Evolutionary conservation across 139 green algal genomes (phyloP).

Genomic region (Choricystis sp.): DNA sequence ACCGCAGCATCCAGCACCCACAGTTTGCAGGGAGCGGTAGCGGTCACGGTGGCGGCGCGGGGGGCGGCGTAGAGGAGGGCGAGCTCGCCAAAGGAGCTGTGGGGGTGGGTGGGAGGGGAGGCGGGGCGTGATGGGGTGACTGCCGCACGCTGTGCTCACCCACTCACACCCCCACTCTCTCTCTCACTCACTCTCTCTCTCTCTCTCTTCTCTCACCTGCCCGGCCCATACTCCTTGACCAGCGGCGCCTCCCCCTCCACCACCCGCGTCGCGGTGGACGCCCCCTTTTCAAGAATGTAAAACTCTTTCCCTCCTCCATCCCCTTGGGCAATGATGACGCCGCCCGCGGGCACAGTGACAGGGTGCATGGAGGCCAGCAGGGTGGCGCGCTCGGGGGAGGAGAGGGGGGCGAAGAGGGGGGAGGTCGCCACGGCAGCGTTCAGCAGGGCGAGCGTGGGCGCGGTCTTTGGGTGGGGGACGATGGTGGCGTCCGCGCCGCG

Average conservation of each 20-base stretch:
- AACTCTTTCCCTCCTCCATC: constrained; percentile 37
- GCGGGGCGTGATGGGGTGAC: not conserved
- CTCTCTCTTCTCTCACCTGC: not conserved
- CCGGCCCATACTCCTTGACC: not conserved
- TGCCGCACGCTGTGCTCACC: not conserved
- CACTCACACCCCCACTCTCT: not conserved
- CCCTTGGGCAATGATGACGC: constrained; percentile 15
- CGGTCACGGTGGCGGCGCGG: constrained; percentile 67
- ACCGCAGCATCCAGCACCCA: constrained; percentile 69
- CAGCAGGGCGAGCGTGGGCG: not conserved
- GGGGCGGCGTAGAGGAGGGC: constrained; percentile 79
- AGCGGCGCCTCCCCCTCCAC: constrained; percentile 1
- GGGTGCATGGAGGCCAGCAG: not conserved
- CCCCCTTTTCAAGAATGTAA: constrained; percentile 48
- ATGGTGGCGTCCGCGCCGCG: not conserved
- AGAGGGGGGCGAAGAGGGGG: not conserved
- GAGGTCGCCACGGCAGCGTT: not conserved
- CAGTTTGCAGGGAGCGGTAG: constrained; percentile 36
- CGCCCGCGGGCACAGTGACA: not conserved
- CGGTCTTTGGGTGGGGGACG: not conserved
- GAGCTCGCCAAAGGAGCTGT: constrained; percentile 77
- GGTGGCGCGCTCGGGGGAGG: not conserved
- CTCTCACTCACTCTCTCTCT: not conserved
- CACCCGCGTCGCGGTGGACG: constrained; percentile 6
- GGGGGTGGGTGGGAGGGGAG: not conserved